Conservation (phyloP, 1,139 yeast genomes). For the Zygoascus hellenicus region DNA sequence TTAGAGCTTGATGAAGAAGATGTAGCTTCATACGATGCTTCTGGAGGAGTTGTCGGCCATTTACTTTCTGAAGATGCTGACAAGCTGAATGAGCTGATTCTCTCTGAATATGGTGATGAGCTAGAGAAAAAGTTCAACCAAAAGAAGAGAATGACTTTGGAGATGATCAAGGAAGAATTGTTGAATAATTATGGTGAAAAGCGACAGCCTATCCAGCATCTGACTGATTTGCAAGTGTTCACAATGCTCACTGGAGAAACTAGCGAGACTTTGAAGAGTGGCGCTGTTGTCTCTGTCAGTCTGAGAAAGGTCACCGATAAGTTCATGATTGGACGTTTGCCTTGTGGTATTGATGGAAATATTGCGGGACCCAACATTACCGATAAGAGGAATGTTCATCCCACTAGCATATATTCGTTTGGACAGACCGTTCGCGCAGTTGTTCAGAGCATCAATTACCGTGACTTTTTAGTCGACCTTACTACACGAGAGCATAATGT, state of each 20-base stretch:
- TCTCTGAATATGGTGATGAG: constrained; percentile 93
- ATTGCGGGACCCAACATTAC: constrained; percentile 60
- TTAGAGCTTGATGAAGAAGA: constrained; percentile 94
- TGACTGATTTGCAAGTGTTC: constrained; percentile 70
- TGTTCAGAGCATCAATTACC: constrained; percentile 63
- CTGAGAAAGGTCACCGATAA: constrained; percentile 48
- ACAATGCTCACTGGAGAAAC: constrained; percentile 89
- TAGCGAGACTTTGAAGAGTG: constrained; percentile 57
- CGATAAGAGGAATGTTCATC: constrained; percentile 46
- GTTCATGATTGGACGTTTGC: constrained; percentile 55
- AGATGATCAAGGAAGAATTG: constrained; percentile 83
- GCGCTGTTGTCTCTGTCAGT: constrained; percentile 73
- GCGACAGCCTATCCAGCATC: constrained; percentile 62
- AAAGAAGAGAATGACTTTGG: constrained; percentile 75
- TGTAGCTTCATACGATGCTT: constrained; percentile 65
- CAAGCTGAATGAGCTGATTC: constrained; percentile 77
- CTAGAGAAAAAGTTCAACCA: constrained; percentile 70
- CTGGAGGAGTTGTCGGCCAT: constrained; percentile 80
- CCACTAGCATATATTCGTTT: constrained; percentile 44
- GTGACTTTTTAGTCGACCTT: constrained; percentile 65
- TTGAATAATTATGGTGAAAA: constrained; percentile 83
- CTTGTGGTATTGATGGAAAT: constrained; percentile 71
- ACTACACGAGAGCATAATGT: constrained; percentile 66
- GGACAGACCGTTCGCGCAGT: constrained; percentile 89
- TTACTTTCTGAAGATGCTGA: constrained; percentile 79